These are phyloP conservation scores for Geotrichum klebahnii DNA, from an alignment of 1,139 yeast species.

Conservation along the genomic window DNA sequence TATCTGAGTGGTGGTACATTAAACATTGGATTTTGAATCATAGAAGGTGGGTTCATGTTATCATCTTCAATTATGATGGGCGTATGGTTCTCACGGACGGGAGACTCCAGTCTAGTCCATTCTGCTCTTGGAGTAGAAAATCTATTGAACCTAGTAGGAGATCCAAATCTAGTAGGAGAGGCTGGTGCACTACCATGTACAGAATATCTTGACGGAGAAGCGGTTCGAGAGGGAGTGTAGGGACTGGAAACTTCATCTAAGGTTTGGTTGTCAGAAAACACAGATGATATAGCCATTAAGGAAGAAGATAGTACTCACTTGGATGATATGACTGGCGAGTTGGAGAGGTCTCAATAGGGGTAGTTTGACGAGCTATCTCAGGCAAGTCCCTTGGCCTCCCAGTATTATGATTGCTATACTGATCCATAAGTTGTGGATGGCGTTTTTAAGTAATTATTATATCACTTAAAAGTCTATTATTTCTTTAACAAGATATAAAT, in stretches of 20 bases:
- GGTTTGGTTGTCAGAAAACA: no score
- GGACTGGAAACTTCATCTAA: constrained; percentile 8
- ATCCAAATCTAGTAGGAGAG: constrained; percentile 18
- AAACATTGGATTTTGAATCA: background rate
- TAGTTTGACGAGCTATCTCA: no score
- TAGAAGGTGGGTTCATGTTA: background rate
- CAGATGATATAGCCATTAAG: no score
- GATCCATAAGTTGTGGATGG: no score
- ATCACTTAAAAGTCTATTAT: no score
- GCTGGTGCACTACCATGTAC: constrained; percentile 12
- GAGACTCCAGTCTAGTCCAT: constrained; percentile 35
- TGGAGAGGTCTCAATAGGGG: no score
- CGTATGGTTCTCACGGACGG: constrained; percentile 28
- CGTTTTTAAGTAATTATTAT: no score
- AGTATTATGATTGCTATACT: no score
- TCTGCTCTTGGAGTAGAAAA: constrained; percentile 26
- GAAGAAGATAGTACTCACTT: no score
- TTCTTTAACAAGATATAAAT: no score
- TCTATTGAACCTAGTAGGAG: constrained; percentile 7
- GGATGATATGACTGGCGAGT: constrained; percentile 29
- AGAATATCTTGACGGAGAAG: constrained; percentile 24
- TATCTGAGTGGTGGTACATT: constrained; percentile 2
- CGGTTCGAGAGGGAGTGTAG: constrained; percentile 4
- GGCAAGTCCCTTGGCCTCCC: no score
- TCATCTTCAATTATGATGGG: constrained; percentile 29